Evolutionary conservation across 1,284 basidiomycete genomes (phyloP).

Genomic region (Meripilus lineatus): DNA sequence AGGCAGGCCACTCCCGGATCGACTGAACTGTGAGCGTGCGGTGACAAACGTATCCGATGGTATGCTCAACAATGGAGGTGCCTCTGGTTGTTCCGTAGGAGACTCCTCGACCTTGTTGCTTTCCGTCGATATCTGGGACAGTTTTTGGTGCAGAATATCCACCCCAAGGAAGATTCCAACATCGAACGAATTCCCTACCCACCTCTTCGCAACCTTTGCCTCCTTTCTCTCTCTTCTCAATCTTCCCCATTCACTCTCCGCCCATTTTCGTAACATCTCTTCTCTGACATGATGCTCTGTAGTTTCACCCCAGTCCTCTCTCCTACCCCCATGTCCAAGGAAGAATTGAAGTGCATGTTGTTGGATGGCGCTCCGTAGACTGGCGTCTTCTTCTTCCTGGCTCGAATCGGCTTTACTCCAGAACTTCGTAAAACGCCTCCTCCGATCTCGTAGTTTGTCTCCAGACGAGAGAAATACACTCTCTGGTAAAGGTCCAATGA

Average conservation of each 20-base stretch:
- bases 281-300: slow-evolving; percentile 45
- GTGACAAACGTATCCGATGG: slow-evolving; percentile 32
- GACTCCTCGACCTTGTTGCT: no score
- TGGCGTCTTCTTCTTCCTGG: slow-evolving; percentile 28
- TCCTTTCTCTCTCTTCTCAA: slow-evolving; percentile 38
- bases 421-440: not conserved
- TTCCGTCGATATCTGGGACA: no score
- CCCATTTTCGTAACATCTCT: slow-evolving; percentile 60
- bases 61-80: slow-evolving; percentile 14
- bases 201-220: slow-evolving; percentile 31
- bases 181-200: slow-evolving; percentile 74
- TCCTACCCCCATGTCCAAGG: slow-evolving; percentile 52
- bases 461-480: not conserved
- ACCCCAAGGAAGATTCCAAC: slow-evolving; percentile 64
- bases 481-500: slow-evolving; percentile 6
- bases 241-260: slow-evolving; percentile 58
- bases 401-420: not conserved
- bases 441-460: not conserved
- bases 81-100: not conserved
- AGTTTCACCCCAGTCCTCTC: slow-evolving; percentile 61
- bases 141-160: no score
- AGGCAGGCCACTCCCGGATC: no score
- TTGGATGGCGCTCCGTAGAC: slow-evolving; percentile 43
- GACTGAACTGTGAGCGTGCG: slow-evolving; percentile 23
- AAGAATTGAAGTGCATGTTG: slow-evolving; percentile 61